phyloP scores from a whole-genome alignment of 345 rosid genomes.

The Salix brachista region DNA sequence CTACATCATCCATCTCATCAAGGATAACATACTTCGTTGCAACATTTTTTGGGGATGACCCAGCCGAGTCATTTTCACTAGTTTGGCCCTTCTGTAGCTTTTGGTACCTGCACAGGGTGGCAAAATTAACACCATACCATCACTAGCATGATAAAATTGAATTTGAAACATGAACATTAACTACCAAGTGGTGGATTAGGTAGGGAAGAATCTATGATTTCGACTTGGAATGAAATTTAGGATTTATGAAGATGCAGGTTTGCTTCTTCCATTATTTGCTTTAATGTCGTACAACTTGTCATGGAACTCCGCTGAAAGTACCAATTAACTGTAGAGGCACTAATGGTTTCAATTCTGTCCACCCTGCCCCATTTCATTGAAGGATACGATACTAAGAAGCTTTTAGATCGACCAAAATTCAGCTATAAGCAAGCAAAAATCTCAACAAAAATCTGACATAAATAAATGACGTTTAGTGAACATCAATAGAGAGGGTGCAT shows the following conservation, averaged over 20 bases:
- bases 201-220: not conserved
- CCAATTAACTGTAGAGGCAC: not conserved
- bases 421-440: not conserved
- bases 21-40: slow-evolving; percentile 79
- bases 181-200: not conserved
- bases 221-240: not conserved
- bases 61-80: slow-evolving; percentile 27
- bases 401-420: not conserved
- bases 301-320: not conserved
- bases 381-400: not conserved
- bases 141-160: not conserved
- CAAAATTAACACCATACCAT: not conserved
- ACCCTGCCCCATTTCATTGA: not conserved
- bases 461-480: not conserved
- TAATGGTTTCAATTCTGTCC: not conserved
- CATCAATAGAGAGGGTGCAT: not conserved
- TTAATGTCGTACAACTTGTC: not conserved
- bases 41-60: slow-evolving; percentile 25
- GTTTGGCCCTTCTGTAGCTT: slow-evolving; percentile 54
- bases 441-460: not conserved
- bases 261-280: not conserved
- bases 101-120: slow-evolving; percentile 48
- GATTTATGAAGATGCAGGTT: not conserved
- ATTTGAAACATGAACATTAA: not conserved
- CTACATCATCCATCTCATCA: slow-evolving; percentile 78